Conservation (phyloP, 2,329 filamentous ascomycete genomes). For the Epicoccum sorghinum region DNA sequence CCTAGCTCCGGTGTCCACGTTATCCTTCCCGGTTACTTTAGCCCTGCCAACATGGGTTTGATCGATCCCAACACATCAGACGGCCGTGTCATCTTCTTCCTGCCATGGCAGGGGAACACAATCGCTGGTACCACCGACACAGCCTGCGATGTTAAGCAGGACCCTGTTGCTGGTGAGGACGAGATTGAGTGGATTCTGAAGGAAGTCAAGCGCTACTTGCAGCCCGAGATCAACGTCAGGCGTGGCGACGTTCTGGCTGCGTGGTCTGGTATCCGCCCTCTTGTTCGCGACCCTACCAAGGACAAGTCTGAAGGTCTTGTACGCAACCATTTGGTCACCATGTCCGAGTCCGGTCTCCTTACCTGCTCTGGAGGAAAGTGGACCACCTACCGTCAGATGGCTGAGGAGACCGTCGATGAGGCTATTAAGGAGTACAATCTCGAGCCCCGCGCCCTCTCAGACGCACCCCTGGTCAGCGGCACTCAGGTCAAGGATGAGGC, state of each 20-base stretch:
- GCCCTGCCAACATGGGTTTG: constrained; percentile 82
- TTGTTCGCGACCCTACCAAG: constrained; percentile 85
- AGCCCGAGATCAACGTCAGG: constrained; percentile 83
- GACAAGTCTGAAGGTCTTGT: constrained; percentile 86
- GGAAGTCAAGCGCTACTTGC: constrained; percentile 81
- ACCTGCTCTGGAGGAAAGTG: constrained; percentile 90
- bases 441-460: constrained; percentile 60
- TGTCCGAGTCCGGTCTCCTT: constrained; percentile 78
- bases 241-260: constrained; percentile 87
- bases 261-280: constrained; percentile 85
- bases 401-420: constrained; percentile 85
- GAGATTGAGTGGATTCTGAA: constrained; percentile 88
- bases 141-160: constrained; percentile 71
- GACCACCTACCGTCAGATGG: constrained; percentile 94
- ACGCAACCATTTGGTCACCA: constrained; percentile 81
- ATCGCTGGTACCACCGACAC: constrained; percentile 89
- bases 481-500: constrained; percentile 76
- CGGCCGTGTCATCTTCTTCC: constrained; percentile 89
- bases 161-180: constrained; percentile 79
- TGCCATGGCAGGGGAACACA: constrained; percentile 91
- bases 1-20: constrained; percentile 86
- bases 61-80: constrained; percentile 88
- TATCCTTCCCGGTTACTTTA: constrained; percentile 85
- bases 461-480: constrained; percentile 71
- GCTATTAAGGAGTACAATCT: constrained; percentile 74